phyloP scores from a whole-genome alignment of 345 rosid species.

The Gossypium raimondii region DNA sequence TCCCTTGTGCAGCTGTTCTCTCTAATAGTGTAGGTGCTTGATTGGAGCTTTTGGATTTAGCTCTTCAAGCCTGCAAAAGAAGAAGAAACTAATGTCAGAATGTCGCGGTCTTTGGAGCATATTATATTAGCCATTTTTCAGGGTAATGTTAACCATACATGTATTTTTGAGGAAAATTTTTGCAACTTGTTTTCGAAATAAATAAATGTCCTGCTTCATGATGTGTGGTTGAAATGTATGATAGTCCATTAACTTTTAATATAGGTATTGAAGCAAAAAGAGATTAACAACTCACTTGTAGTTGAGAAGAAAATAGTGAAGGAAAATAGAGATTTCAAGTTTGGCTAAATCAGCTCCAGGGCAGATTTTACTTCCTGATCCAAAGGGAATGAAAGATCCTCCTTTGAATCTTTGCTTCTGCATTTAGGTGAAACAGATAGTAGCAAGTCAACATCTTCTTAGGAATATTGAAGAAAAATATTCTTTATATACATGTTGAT shows the following conservation, averaged over 20 bases:
- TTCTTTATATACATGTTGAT: not conserved
- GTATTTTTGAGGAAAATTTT: too few relatives aligned
- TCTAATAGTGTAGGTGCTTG: slow-evolving; percentile 19
- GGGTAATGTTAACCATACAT: too few relatives aligned
- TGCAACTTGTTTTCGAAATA: not conserved
- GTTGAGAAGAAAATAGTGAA: slow-evolving; percentile 46
- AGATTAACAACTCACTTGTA: slow-evolving; percentile 30
- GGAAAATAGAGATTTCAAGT: slow-evolving; percentile 44
- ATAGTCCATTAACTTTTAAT: not conserved
- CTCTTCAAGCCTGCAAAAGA: slow-evolving; percentile 24
- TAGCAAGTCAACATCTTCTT: not conserved
- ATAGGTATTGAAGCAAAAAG: not conserved
- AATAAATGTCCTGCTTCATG: not conserved
- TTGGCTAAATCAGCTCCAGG: slow-evolving; percentile 48
- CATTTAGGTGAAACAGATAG: not conserved
- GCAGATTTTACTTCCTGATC: slow-evolving; percentile 43
- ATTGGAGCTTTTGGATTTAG: slow-evolving; percentile 26
- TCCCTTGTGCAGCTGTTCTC: too few relatives aligned
- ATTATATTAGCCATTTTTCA: too few relatives aligned
- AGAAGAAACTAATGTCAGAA: not conserved
- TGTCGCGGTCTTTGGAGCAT: too few relatives aligned
- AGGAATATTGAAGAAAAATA: not conserved
- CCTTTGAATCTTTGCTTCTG: slow-evolving; percentile 33
- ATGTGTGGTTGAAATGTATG: not conserved
- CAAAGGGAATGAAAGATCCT: slow-evolving; percentile 49